A percentile compares a stretch with the other conserved stretches of the same genome.
These are phyloP conservation scores for Annulohypoxylon maeteangense DNA, from an alignment of 495 filamentous ascomycete species.

Conservation along the genomic window DNA sequence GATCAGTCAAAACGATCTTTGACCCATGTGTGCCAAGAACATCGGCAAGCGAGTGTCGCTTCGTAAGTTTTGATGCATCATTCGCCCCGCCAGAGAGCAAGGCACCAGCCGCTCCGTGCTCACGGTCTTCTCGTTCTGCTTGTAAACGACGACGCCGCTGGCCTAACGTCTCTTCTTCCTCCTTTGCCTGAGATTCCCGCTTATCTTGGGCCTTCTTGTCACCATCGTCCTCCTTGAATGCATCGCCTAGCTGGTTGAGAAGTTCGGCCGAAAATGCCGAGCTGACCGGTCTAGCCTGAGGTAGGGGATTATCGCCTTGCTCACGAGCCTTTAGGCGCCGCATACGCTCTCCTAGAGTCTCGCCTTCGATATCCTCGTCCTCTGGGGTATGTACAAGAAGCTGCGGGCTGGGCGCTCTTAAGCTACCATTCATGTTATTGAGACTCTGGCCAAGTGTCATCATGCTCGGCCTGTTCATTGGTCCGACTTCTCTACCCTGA, in stretches of 20 bases:
- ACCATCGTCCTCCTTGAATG: slow-evolving; percentile 50
- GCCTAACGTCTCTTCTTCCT: slow-evolving; percentile 86
- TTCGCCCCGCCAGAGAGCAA: slow-evolving; percentile 20
- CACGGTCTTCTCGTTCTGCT: slow-evolving; percentile 70
- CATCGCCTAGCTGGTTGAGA: slow-evolving; percentile 73
- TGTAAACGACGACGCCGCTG: slow-evolving; percentile 85
- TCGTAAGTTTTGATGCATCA: slow-evolving; percentile 33
- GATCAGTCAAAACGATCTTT: slow-evolving; percentile 32
- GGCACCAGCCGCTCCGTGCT: slow-evolving; percentile 52
- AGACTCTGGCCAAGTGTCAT: slow-evolving; percentile 50
- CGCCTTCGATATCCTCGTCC: slow-evolving; percentile 71
- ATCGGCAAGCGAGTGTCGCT: slow-evolving; percentile 47
- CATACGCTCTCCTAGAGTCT: slow-evolving; percentile 81
- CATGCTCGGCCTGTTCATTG: slow-evolving; percentile 56
- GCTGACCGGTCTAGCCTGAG: slow-evolving; percentile 69
- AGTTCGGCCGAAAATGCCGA: slow-evolving; percentile 84
- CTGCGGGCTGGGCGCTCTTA: slow-evolving; percentile 45
- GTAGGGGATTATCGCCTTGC: slow-evolving; percentile 59
- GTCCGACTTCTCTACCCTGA: slow-evolving; percentile 61
- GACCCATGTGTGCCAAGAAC: slow-evolving; percentile 37
- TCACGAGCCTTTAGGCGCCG: slow-evolving; percentile 68
- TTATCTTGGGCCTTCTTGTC: slow-evolving; percentile 48
- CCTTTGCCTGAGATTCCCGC: slow-evolving; percentile 53
- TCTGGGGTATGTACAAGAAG: slow-evolving; percentile 48
- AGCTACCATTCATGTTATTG: slow-evolving; percentile 26